Percentiles rank a stretch among this genome's conserved stretches.
Conservation (phyloP, 371 early-diverging fungal species). For the Apophysomyces trapeziformis region DNA sequence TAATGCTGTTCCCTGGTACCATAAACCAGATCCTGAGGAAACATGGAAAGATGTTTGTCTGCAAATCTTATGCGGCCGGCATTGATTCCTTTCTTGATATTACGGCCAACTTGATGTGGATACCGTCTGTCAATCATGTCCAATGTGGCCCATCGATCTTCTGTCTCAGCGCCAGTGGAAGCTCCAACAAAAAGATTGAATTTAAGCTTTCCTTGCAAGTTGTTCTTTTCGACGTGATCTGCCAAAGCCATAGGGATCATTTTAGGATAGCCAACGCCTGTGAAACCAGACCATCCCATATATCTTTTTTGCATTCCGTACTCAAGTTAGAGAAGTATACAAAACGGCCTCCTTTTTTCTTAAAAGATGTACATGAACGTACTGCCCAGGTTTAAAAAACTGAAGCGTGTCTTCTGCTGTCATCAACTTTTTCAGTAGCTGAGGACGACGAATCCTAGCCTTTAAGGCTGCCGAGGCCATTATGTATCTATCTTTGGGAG, state of each 20-base stretch:
- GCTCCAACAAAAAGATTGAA: constrained; percentile 37
- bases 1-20: constrained; percentile 1
- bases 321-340: neutral
- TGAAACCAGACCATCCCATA: constrained; percentile 35
- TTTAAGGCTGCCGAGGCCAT: constrained; percentile 26
- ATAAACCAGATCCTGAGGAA: constrained; percentile 30
- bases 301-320: constrained; percentile 5
- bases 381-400: constrained; percentile 32
- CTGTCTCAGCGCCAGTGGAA: constrained; percentile 27
- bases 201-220: constrained; percentile 28
- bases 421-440: constrained; percentile 26
- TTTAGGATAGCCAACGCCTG: constrained; percentile 39
- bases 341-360: neutral
- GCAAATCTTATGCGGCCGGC: constrained; percentile 30
- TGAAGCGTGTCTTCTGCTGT: constrained; percentile 24
- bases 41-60: constrained; percentile 38
- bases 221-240: constrained; percentile 33
- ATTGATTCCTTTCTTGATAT: constrained; percentile 33
- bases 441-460: constrained; percentile 26
- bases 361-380: constrained; percentile 3
- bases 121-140: constrained; percentile 36
- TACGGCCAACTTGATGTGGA: constrained; percentile 31
- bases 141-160: constrained; percentile 25
- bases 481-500: neutral
- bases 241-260: constrained; percentile 29